Evolutionary conservation across 371 early-diverging fungal genomes (phyloP).

Genomic region (Basidiobolus meristosporus): DNA sequence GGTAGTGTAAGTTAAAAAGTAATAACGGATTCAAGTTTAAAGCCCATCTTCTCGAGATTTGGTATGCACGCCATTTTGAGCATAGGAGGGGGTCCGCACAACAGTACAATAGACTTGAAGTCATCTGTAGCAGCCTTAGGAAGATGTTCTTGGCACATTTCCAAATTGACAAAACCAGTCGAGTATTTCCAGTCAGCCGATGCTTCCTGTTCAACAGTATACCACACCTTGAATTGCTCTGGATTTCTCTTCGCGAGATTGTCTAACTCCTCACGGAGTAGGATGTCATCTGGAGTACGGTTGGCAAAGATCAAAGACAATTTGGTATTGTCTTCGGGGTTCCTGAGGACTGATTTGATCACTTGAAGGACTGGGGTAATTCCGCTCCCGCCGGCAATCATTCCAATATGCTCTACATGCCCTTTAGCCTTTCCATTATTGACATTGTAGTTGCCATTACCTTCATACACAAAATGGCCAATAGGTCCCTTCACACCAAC

Average conservation of each 20-base stretch:
- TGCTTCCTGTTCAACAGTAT: slow-evolving; percentile 11
- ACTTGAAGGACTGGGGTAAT: slow-evolving; percentile 36
- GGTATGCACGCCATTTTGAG: slow-evolving; percentile 2
- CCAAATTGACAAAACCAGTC: slow-evolving; percentile 9
- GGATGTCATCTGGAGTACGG: slow-evolving; percentile 17
- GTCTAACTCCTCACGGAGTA: slow-evolving; percentile 17
- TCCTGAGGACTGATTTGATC: slow-evolving; percentile 12
- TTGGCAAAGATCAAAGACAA: slow-evolving; percentile 23
- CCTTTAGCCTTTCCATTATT: slow-evolving; percentile 4
- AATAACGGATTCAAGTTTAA: too few species aligned
- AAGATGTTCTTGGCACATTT: slow-evolving; percentile 7
- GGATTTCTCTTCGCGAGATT: slow-evolving; percentile 5
- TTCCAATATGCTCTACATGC: slow-evolving; percentile 10
- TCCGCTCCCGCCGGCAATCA: slow-evolving; percentile 44
- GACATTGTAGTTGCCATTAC: neutral
- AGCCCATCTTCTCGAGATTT: neutral
- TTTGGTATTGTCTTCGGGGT: slow-evolving; percentile 10
- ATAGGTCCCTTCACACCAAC: slow-evolving; percentile 38
- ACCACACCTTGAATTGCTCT: slow-evolving; percentile 14
- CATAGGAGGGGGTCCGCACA: slow-evolving; percentile 28
- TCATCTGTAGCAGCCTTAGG: neutral
- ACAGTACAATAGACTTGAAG: slow-evolving; percentile 8
- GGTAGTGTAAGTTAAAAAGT: too few species aligned
- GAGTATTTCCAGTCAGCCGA: slow-evolving; percentile 14
- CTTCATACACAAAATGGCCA: slow-evolving; percentile 19